These are phyloP conservation scores for Neolentinus lepideus DNA, from an alignment of 1,284 basidiomycete species.

Conservation along the genomic window DNA sequence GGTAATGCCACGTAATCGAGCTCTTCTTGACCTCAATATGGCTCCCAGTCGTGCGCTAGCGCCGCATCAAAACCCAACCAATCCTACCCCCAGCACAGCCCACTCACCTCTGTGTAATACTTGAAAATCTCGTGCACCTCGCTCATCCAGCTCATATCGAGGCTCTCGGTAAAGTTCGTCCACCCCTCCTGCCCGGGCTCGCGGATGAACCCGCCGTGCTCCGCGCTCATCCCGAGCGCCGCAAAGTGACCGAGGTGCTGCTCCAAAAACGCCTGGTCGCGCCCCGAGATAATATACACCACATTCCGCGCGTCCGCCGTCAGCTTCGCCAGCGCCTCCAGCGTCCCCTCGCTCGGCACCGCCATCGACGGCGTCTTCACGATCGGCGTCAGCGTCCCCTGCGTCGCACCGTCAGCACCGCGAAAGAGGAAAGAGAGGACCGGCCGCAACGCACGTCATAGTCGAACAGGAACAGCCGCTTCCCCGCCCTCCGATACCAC, in stretches of 20 bases:
- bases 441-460: conserved; percentile 66
- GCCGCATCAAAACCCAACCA: not conserved
- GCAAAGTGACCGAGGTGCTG: conserved; percentile 85
- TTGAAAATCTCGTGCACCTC: conserved; percentile 95
- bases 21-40: conserved; percentile 97
- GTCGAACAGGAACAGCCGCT: conserved; percentile 91
- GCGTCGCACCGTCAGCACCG: conserved; percentile 2
- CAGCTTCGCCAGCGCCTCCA: conserved; percentile 70
- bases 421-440: not conserved
- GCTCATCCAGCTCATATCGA: conserved; percentile 98
- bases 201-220: conserved; percentile 92
- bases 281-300: conserved; percentile 96
- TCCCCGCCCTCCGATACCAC: conserved; percentile 69
- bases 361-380: conserved; percentile 92
- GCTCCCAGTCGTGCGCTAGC: conserved; percentile 82
- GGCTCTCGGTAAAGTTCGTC: conserved; percentile 82
- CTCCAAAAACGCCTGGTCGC: conserved; percentile 91
- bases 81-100: conserved; percentile 1
- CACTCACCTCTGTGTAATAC: conserved; percentile 85
- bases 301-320: conserved; percentile 80
- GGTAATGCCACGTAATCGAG: conserved; percentile 97
- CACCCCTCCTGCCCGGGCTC: conserved; percentile 65
- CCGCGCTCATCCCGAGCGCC: conserved; percentile 87
- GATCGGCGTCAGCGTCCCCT: conserved; percentile 96
- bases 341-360: conserved; percentile 70